A percentile compares a stretch with the other conserved stretches of the same genome.
Conservation (phyloP, 1,284 basidiomycete species). For the Apiotrichum mycotoxinovorans region DNA sequence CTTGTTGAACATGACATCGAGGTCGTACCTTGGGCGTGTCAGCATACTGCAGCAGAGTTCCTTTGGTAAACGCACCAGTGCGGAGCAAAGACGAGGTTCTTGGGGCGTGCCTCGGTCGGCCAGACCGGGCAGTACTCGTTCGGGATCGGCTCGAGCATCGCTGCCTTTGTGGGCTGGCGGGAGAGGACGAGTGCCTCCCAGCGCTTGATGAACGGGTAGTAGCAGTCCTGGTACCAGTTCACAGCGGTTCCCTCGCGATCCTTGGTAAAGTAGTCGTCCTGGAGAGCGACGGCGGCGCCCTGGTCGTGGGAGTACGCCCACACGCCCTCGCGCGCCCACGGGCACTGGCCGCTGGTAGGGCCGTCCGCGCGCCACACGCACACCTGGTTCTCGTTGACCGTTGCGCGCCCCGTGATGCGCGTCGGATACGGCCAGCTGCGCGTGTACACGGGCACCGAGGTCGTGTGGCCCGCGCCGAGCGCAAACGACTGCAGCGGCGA, state of each 20-base stretch:
- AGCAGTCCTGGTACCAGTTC: constrained; percentile 80
- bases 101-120: constrained; percentile 61
- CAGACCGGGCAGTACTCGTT: constrained; percentile 86
- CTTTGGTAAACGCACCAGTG: constrained; percentile 65
- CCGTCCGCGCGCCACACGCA: constrained; percentile 69
- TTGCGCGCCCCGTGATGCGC: constrained; percentile 49
- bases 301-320: constrained; percentile 82
- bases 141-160: constrained; percentile 77
- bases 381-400: constrained; percentile 55
- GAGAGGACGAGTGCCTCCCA: constrained; percentile 67
- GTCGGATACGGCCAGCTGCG: constrained; percentile 83
- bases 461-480: constrained; percentile 73
- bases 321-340: constrained; percentile 89
- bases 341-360: constrained; percentile 65
- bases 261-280: constrained; percentile 80
- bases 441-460: constrained; percentile 67
- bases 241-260: constrained; percentile 64
- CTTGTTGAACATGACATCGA: constrained; percentile 78
- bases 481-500: constrained; percentile 80
- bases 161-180: constrained; percentile 52
- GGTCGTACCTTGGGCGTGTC: constrained; percentile 71
- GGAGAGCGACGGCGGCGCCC: constrained; percentile 67
- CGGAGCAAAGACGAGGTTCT: constrained; percentile 80
- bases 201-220: constrained; percentile 70
- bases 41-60: no score